phyloP scores from a whole-genome alignment of 192 early-diverging fungal genomes.

The Backusella circina region DNA sequence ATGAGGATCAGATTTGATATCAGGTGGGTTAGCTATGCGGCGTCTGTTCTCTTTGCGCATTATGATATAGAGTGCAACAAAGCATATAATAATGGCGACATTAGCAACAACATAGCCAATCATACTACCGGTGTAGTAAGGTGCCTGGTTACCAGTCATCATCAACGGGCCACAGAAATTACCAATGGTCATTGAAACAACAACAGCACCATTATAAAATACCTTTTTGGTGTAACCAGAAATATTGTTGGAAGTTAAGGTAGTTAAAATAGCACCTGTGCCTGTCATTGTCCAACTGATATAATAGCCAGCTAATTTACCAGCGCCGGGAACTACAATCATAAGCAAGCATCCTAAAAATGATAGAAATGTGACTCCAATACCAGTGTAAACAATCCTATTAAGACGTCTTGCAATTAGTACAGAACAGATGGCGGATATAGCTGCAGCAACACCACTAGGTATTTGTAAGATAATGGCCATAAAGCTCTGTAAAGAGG shows the following conservation, averaged over 20 bases:
- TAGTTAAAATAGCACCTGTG: not conserved
- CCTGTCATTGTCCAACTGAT: constrained; percentile 1
- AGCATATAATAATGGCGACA: not conserved
- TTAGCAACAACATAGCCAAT: constrained; percentile 4
- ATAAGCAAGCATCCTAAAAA: constrained; percentile 9
- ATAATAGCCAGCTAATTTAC: not conserved
- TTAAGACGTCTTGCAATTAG: not conserved
- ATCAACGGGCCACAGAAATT: constrained; percentile 18
- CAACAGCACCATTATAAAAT: not conserved
- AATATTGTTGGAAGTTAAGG: not conserved
- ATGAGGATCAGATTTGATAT: not conserved
- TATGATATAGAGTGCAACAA: not conserved
- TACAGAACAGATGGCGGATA: not conserved
- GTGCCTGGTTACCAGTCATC: constrained; percentile 15
- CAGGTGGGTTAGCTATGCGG: not conserved
- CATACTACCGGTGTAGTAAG: constrained; percentile 13
- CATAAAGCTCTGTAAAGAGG: not conserved
- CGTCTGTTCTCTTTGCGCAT: not conserved
- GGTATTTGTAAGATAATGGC: constrained; percentile 6
- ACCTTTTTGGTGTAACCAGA: constrained; percentile 17
- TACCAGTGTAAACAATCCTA: not conserved
- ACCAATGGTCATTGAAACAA: constrained; percentile 13
- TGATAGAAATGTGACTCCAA: not conserved
- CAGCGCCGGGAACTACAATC: not conserved
- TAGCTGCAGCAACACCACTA: not conserved